Percentiles rank a stretch among this genome's conserved stretches.
phyloP scores from a whole-genome alignment of 2,329 filamentous ascomycete species.

The Pseudophaeomoniella oleicola region DNA sequence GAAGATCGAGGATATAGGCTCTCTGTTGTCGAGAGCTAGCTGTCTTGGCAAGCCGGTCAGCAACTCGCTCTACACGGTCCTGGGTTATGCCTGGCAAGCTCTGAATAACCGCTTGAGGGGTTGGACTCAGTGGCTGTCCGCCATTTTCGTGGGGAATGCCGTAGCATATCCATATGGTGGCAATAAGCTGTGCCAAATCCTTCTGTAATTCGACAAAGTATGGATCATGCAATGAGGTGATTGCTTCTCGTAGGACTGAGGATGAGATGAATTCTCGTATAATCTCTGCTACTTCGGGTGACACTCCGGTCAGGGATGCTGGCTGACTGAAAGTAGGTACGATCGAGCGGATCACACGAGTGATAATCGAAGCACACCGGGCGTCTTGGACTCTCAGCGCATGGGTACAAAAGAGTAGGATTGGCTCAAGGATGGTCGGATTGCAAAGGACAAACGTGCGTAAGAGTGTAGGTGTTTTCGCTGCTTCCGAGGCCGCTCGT shows the following conservation, averaged over 20 bases:
- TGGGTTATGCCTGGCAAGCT: conserved; percentile 63
- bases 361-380: conserved; percentile 70
- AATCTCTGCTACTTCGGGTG: conserved; percentile 40
- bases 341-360: conserved; percentile 73
- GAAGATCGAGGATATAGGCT: conserved; percentile 65
- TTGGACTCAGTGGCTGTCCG: conserved; percentile 41
- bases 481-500: conserved; percentile 12
- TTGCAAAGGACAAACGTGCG: conserved; percentile 71
- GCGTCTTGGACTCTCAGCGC: conserved; percentile 81
- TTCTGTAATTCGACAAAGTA: conserved; percentile 96
- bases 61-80: conserved; percentile 50
- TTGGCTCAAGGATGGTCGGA: conserved; percentile 65
- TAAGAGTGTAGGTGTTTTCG: conserved; percentile 32
- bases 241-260: conserved; percentile 78
- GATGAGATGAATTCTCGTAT: conserved; percentile 83
- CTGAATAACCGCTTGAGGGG: conserved; percentile 61
- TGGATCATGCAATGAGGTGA: conserved; percentile 80
- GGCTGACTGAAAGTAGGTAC: conserved; percentile 57
- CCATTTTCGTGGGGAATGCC: conserved; percentile 20
- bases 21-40: conserved; percentile 61
- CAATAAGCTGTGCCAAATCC: conserved; percentile 77
- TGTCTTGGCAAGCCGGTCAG: conserved; percentile 44
- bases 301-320: conserved; percentile 11
- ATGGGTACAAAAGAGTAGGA: conserved; percentile 84
- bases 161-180: conserved; percentile 68